Evolutionary conservation across 768 basidiomycete species (phyloP), one percentile per base, ranked within the genome.

Genomic region (Leccinum uliginosum): DNA sequence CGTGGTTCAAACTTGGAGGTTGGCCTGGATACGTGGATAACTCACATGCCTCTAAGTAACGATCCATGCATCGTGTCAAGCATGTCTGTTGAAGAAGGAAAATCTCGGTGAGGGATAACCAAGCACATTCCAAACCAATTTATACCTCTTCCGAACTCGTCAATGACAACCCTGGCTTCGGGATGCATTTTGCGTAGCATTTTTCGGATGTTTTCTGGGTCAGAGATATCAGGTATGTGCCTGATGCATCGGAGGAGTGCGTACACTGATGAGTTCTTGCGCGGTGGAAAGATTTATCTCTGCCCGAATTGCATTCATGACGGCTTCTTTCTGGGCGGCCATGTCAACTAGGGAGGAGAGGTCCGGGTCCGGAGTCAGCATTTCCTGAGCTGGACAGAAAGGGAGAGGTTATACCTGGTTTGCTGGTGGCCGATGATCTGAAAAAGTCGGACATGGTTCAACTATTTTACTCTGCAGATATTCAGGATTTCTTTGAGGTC

Each of bases 1-100:
- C 15, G 8, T 8, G 12, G 0, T 34, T 65, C 29, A n/a, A 27
- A 26, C 26, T n/a, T 6, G 48, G 57, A 54, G 51, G 34, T 59
- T 17, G 15, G 17, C 35, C 35, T 38, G 35, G 51, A 24, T 26
- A 30, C 15, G 10, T 15, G 5, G 3, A 32, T 51, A 82, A 40
- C 89, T 75, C 65, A 91, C 91, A 92, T 34, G 88, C 88, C 72
- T 93, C 89, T 76, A 93, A 77, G 67, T 91, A 93, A 45, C 89
- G 82, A 53, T 91, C 89, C 65, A 91, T 76, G 68, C 91, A 93
- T 56, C 83, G 78, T 6, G 82, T 74, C 44, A 93, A 74, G 64
- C 91, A 93, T 26, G 84, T 84, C 91, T 93, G 40, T 43, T 43
- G 56, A 3, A 19, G 27, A 34, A 34, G 19, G 40, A 11, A 34